phyloP scores from a whole-genome alignment of 1,284 basidiomycete genomes.

The Moesziomyces aphidis region DNA sequence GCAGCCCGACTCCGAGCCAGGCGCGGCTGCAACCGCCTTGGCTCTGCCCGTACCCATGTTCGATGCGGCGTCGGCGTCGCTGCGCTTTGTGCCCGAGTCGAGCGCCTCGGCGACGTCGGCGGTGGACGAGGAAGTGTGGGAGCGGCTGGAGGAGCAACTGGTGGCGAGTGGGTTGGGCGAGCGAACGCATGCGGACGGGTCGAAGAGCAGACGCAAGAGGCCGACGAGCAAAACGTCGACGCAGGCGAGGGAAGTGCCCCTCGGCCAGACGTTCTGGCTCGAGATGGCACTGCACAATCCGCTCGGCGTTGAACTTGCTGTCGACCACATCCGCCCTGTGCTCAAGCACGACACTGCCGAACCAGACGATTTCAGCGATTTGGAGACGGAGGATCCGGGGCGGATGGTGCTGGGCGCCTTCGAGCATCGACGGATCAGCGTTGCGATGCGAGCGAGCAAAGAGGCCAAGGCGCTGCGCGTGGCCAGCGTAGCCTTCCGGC shows the following conservation, averaged over 20 bases:
- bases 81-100: slow-evolving; percentile 26
- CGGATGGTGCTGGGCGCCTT: slow-evolving; percentile 31
- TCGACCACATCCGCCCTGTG: slow-evolving; percentile 19
- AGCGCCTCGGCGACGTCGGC: slow-evolving; percentile 15
- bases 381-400: slow-evolving; percentile 55
- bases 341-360: neutral
- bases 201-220: slow-evolving; percentile 16
- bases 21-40: neutral
- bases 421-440: slow-evolving; percentile 7
- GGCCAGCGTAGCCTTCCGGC: slow-evolving; percentile 66
- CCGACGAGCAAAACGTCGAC: slow-evolving; percentile 19
- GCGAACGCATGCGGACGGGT: slow-evolving; percentile 11
- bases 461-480: slow-evolving; percentile 55
- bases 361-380: slow-evolving; percentile 3
- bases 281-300: slow-evolving; percentile 70
- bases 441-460: slow-evolving; percentile 13
- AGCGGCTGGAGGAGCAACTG: slow-evolving; percentile 26
- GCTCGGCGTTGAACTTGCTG: slow-evolving; percentile 56
- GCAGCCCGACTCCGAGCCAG: neutral
- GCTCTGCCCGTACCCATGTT: slow-evolving; percentile 14
- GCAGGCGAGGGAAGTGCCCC: slow-evolving; percentile 35
- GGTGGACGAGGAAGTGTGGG: slow-evolving; percentile 29
- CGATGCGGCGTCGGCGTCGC: slow-evolving; percentile 9
- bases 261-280: slow-evolving; percentile 67
- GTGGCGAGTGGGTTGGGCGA: slow-evolving; percentile 19